Base-by-base conservation (phyloP, 139 green algal genomes). In the Chlamydomonas sp. region DNA sequence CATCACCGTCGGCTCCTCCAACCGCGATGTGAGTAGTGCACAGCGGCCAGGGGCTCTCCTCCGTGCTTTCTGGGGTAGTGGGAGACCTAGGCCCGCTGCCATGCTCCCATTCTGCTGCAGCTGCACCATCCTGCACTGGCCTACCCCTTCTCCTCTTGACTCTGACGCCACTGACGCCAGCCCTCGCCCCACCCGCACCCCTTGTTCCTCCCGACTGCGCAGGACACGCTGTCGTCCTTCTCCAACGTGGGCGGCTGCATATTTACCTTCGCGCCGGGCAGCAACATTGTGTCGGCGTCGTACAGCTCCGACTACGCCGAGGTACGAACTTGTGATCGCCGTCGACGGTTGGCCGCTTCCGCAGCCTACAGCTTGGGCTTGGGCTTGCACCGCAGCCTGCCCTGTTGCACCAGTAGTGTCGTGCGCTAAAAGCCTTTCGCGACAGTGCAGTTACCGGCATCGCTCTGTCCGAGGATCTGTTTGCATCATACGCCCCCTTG, bases 171-270 rank as follows among this genome's bases (percentile, higher is more conserved):
- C 31, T 49, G 12, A 49, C 1, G n/a, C 78, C 20, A 4, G 4
- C 58, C 79, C 9, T 14, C 18, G 62, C 60, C 3, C 5, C 57
- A 76, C 1, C 12, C 62, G 8, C 83, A 14, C 7, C 71, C 83
- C 6, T 17, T 49, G 31, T 49, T 49, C 31, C 31, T 49, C 31
- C 31, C 31, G 31, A 49, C 31, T 18, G 17, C n/a, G n/a, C 31
- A 85, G 7, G 90, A 94, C 67, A 81, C 72, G 1, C 12, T 95
- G 49, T 86, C 92, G 3, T 88, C 80, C 71, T 96, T 94, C 80
- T 95, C 89, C 79, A 96, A 97, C 85, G 77, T 95, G 20, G 95
- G 95, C 49, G 68, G 79, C 20, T 97, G 95, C 83, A 78, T 97
- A n/a, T 92, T 92, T 86, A 88, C 96, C 15, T 94, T 95, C 75